Conservation (phyloP, 352 stramenopile species). For the Achlya hypogyna region DNA sequence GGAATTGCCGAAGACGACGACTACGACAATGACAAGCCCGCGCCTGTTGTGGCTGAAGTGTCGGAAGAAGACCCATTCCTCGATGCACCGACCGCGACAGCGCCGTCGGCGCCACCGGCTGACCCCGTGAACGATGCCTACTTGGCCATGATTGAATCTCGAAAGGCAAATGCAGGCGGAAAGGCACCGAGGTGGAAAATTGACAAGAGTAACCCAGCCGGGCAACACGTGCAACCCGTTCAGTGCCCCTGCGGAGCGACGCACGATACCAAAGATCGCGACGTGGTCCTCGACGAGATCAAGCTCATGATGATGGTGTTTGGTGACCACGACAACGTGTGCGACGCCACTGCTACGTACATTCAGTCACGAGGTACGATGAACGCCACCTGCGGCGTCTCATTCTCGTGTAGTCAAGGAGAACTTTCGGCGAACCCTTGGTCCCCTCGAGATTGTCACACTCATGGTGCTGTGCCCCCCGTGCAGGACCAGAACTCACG, state of each 20-base stretch:
- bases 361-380: conserved; percentile 8
- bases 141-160: conserved; percentile 69
- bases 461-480: background rate
- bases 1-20: conserved; percentile 16
- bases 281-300: conserved; percentile 45
- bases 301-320: conserved; percentile 81
- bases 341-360: conserved; percentile 40
- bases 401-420: conserved; percentile 2
- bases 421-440: conserved; percentile 21
- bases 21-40: conserved; percentile 11
- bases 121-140: conserved; percentile 54
- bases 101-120: background rate
- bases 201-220: background rate
- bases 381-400: background rate
- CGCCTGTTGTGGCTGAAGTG: background rate
- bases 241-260: conserved; percentile 49
- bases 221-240: background rate
- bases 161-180: conserved; percentile 19
- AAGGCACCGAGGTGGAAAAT: background rate
- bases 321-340: conserved; percentile 50
- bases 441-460: conserved; percentile 36
- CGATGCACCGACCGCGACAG: background rate
- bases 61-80: background rate
- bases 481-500: background rate
- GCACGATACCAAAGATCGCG: conserved; percentile 42